Percentiles rank a stretch among this genome's conserved stretches.
Evolutionary conservation across 164 flowering plant species (phyloP).

Genomic region (Tetrastigma voinierianum): DNA sequence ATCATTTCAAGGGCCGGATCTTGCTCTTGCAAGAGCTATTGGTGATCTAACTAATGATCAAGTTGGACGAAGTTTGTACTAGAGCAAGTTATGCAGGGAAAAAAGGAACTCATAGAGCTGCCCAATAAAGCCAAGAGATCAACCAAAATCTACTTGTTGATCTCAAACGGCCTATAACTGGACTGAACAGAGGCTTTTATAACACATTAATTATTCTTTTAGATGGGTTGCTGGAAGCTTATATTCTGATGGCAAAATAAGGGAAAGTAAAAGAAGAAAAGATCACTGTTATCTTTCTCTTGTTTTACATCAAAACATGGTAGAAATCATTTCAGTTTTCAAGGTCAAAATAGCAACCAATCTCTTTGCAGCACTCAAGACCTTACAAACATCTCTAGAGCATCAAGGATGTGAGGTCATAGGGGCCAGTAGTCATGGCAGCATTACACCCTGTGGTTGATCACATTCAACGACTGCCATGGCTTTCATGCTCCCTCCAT

Average conservation of each 20-base stretch:
- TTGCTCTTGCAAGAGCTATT: conserved; percentile 75
- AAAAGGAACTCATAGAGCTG: no score
- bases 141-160: no score
- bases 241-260: no score
- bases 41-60: conserved; percentile 35
- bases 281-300: no score
- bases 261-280: no score
- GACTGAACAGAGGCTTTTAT: no score
- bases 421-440: conserved; percentile 32
- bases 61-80: no score
- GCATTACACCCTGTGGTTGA: conserved; percentile 26
- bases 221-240: no score
- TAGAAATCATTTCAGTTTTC: background rate
- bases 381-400: conserved; percentile 33
- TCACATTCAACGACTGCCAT: conserved; percentile 28
- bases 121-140: no score
- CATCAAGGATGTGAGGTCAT: conserved; percentile 28
- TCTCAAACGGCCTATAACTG: no score
- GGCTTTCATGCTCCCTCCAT: conserved; percentile 19
- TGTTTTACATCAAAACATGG: background rate
- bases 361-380: conserved; percentile 15
- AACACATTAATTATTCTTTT: no score
- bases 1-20: conserved; percentile 76
- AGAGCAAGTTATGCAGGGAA: no score
- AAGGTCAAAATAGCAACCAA: background rate